These are phyloP conservation scores for Penicillium cataractarum DNA, from an alignment of 495 filamentous ascomycete genomes.

Conservation along the genomic window DNA sequence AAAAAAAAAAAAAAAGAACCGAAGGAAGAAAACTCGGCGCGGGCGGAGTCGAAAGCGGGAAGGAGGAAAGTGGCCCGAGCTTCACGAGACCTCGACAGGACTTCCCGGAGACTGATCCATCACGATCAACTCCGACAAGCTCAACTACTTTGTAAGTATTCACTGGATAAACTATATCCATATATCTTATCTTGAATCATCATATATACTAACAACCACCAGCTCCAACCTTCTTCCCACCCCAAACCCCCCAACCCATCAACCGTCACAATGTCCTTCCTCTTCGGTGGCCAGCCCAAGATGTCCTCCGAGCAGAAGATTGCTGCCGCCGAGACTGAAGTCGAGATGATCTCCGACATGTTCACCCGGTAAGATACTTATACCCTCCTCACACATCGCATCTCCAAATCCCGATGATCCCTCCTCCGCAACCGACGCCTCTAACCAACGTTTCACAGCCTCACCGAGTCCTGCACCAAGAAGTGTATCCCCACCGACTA, in stretches of 20 bases:
- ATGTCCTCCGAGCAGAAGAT: slow-evolving; percentile 95
- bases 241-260: background rate
- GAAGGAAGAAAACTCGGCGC: slow-evolving; percentile 19
- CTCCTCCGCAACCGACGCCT: background rate
- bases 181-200: background rate
- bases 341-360: slow-evolving; percentile 93
- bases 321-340: slow-evolving; percentile 87
- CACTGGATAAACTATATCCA: background rate
- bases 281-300: slow-evolving; percentile 83
- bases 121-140: slow-evolving; percentile 5
- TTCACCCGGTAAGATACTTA: slow-evolving; percentile 91
- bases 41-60: slow-evolving; percentile 25
- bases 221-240: background rate
- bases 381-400: too few species aligned
- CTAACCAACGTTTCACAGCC: slow-evolving; percentile 49
- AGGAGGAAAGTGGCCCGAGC: slow-evolving; percentile 39
- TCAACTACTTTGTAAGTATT: background rate
- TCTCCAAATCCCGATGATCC: background rate
- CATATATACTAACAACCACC: background rate
- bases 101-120: slow-evolving; percentile 19
- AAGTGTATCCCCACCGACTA: slow-evolving; percentile 93
- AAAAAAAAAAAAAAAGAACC: background rate
- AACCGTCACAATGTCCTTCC: slow-evolving; percentile 81
- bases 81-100: slow-evolving; percentile 30
- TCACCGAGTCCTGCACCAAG: slow-evolving; percentile 82